phyloP scores from a whole-genome alignment of 306 rosid species.

The Elaeagnus macrophylla region DNA sequence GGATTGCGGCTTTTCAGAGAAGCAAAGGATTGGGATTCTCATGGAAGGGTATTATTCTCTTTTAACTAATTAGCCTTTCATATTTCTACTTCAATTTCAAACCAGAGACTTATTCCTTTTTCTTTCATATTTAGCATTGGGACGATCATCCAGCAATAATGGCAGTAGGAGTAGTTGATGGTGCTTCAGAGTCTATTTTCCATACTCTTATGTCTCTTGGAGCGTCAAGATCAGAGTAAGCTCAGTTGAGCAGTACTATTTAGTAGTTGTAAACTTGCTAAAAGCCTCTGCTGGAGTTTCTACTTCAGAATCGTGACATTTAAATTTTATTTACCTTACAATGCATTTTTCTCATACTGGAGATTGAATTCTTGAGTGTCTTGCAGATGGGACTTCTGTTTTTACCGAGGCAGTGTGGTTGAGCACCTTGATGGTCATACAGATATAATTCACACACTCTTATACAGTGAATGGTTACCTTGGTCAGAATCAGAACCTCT shows the following conservation, averaged over 20 bases:
- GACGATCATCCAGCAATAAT: constrained; percentile 80
- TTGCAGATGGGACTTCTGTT: constrained; percentile 91
- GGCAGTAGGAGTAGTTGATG: constrained; percentile 85
- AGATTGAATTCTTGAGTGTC: constrained; percentile 20
- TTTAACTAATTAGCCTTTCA: constrained; percentile 8
- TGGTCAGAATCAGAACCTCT: constrained; percentile 27
- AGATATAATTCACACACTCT: constrained; percentile 59
- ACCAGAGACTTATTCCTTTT: constrained; percentile 2
- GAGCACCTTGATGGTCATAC: constrained; percentile 92
- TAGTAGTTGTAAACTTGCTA: too few relatives aligned
- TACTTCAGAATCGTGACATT: too few relatives aligned
- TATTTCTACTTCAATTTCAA: constrained; percentile 11
- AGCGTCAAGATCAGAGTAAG: constrained; percentile 82
- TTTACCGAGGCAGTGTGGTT: constrained; percentile 50
- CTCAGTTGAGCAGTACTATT: too few relatives aligned
- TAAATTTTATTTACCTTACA: constrained; percentile 1
- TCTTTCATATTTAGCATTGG: constrained; percentile 46
- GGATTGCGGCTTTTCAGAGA: constrained; percentile 86
- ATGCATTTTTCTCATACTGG: constrained; percentile 11
- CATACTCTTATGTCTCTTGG: constrained; percentile 75
- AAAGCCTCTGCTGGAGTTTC: too few relatives aligned
- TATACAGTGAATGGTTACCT: constrained; percentile 76
- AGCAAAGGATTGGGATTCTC: constrained; percentile 58
- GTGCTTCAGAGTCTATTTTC: constrained; percentile 74
- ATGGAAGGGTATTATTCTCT: constrained; percentile 43